Evolutionary conservation across 2,329 filamentous ascomycete species (phyloP), one percentile per base, ranked within the genome.

Genomic region (Fusarium concolor): DNA sequence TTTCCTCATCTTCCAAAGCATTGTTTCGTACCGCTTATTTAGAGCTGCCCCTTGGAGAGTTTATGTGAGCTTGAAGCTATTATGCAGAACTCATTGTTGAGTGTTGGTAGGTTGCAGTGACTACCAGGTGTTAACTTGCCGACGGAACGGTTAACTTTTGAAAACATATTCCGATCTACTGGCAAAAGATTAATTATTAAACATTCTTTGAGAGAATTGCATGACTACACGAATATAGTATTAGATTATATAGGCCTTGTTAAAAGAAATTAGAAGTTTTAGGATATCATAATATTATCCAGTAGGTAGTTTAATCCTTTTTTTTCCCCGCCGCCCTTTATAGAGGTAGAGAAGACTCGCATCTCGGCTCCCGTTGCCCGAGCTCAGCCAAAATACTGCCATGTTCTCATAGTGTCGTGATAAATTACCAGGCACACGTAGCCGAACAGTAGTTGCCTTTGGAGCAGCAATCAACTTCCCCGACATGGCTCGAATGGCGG

Each of bases 321-420:
- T 29, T 29, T 29, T 31, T 31, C 29, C 10, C 28, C 28, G 3
- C 28, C 9, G 8, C 8, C 28, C 29, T 14, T 31, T 31, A 9
- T 26, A 26, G 3, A 26, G 9, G 28, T 10, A 9, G 5, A 26
- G 3, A 26, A 9, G 22, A 24, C 44, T 46, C 35, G 59, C 45
- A 63, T 59, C 64, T 70, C 60, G 58, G 64, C 51, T 70, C 50
- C 49, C 10, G 28, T 53, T 58, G 24, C 49, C 37, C 53, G 9
- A 24, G 33, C 39, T 37, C 28, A n/a, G 29, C 43, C 39, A 35
- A 35, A 38, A n/a, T 31, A 33, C 41, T 29, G 22, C n/a, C 41
- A 20, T 37, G 20, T 20, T 33, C 24, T 42, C 37, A 28, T 33
- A 46, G 35, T 65, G 45, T 31, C 17, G 38, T 17, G 24, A 41